phyloP scores from a whole-genome alignment of 371 early-diverging fungal species.

The Nosema muscidifuracis region DNA sequence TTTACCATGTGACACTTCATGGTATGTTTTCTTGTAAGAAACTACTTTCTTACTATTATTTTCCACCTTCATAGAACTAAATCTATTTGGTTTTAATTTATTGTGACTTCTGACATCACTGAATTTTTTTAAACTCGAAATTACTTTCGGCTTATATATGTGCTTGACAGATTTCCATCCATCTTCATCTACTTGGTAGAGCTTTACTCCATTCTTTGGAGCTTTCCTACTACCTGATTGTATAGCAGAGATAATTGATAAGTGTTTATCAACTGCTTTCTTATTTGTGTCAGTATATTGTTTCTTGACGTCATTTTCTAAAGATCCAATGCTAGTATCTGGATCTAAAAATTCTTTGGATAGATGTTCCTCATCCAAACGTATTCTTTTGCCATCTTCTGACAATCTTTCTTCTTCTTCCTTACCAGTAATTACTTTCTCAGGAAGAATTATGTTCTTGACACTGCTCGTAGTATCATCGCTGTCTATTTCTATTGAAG shows the following conservation, averaged over 20 bases:
- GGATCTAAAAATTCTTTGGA: background rate
- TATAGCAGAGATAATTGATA: background rate
- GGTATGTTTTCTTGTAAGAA: background rate
- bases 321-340: background rate
- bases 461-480: background rate
- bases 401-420: background rate
- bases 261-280: background rate
- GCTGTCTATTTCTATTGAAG: background rate
- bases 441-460: background rate
- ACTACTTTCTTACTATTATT: background rate
- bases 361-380: background rate
- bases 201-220: background rate
- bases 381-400: background rate
- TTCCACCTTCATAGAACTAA: background rate
- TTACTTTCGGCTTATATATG: background rate
- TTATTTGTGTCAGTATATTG: background rate
- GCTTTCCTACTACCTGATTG: background rate
- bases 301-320: background rate
- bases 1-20: background rate
- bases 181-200: background rate
- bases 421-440: no score
- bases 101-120: background rate
- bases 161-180: background rate
- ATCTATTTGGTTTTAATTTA: background rate
- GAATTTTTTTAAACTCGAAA: background rate